Conservation (phyloP, 257 asterid genomes). For the Asclepias syriaca region DNA sequence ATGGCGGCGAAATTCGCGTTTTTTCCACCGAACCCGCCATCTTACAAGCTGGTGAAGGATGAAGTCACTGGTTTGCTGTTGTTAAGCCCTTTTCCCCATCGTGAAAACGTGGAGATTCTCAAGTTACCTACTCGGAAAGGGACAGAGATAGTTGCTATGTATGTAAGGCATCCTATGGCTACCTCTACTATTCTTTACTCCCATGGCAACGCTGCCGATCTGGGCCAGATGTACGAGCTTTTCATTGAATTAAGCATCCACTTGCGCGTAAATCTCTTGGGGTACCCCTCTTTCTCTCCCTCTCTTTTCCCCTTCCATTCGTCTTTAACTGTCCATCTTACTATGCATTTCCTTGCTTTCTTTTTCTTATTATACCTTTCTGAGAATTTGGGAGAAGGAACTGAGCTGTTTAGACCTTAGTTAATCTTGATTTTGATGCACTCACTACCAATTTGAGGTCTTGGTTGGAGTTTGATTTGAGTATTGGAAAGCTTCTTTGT, state of each 20-base stretch:
- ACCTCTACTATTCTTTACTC: constrained; percentile 77
- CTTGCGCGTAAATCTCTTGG: constrained; percentile 85
- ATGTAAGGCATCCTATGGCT: constrained; percentile 89
- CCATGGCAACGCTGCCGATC: constrained; percentile 97
- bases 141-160: constrained; percentile 73
- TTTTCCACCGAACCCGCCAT: constrained; percentile 93
- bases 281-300: constrained; percentile 38
- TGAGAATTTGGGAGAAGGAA: background rate
- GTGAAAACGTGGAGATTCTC: constrained; percentile 88
- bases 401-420: background rate
- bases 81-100: constrained; percentile 80
- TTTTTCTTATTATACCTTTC: background rate
- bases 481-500: background rate
- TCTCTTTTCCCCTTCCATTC: background rate
- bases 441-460: background rate
- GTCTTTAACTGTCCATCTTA: background rate
- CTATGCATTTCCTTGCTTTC: background rate
- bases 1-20: constrained; percentile 98
- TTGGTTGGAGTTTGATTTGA: background rate
- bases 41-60: constrained; percentile 77
- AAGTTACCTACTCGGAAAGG: constrained; percentile 80
- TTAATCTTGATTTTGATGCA: background rate
- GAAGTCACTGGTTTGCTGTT: constrained; percentile 66
- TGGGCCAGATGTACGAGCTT: constrained; percentile 97
- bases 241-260: constrained; percentile 88